A percentile compares a stretch with the other conserved stretches of the same genome.
Evolutionary conservation across 2,329 filamentous ascomycete genomes (phyloP).

Genomic region (Metarhizium sp.): DNA sequence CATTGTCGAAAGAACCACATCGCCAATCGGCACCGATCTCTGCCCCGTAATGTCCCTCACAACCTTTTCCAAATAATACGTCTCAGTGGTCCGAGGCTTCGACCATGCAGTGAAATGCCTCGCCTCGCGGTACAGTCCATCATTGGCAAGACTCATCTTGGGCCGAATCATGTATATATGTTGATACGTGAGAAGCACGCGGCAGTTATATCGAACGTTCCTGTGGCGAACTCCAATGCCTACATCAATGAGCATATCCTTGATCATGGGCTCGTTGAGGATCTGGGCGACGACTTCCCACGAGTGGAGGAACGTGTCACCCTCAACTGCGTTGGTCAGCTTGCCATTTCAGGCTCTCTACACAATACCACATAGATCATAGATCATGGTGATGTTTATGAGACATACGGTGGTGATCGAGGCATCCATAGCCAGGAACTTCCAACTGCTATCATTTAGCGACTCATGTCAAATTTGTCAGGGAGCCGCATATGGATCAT

Average conservation of each 20-base stretch:
- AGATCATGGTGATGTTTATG: not conserved
- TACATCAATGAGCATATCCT: constrained; percentile 20
- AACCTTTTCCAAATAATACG: constrained; percentile 18
- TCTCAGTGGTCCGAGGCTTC: constrained; percentile 21
- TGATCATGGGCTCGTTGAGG: constrained; percentile 16
- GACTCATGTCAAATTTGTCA: not conserved
- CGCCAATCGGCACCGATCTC: constrained; percentile 27
- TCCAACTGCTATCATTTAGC: constrained; percentile 1
- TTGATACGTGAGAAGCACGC: constrained; percentile 34
- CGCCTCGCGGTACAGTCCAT: constrained; percentile 26
- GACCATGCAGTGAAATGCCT: constrained; percentile 29
- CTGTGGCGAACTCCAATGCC: constrained; percentile 33
- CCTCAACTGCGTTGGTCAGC: constrained; percentile 11
- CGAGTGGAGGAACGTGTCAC: constrained; percentile 18
- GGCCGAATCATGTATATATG: constrained; percentile 55
- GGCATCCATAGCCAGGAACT: constrained; percentile 20
- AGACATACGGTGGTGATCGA: constrained; percentile 10
- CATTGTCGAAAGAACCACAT: constrained; percentile 24
- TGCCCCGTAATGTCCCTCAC: constrained; percentile 20
- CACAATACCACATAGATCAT: too few species aligned
- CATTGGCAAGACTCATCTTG: constrained; percentile 24
- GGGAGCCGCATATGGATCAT: not conserved
- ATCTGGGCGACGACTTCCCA: constrained; percentile 21
- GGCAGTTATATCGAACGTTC: constrained; percentile 9
- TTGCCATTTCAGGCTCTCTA: too few species aligned